Evolutionary conservation across 2,329 filamentous ascomycete genomes (phyloP).

Genomic region (Ceratocystis colombiana): DNA sequence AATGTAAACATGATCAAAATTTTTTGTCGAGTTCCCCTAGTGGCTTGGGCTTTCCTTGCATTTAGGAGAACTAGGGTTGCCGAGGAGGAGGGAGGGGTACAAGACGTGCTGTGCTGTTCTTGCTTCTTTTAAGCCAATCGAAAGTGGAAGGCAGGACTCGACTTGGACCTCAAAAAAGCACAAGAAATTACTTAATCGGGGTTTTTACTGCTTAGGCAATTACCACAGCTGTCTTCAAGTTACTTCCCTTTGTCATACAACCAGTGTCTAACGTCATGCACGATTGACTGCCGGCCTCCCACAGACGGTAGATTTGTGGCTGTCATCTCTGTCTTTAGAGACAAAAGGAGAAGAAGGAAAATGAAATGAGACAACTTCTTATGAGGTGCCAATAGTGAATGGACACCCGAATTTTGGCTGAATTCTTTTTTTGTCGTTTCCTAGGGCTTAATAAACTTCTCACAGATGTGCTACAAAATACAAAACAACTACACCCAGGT

Average conservation of each 20-base stretch:
- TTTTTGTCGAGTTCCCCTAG: background rate
- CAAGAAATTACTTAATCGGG: slow-evolving; percentile 7
- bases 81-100: no score
- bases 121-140: background rate
- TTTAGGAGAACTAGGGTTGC: background rate
- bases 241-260: background rate
- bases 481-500: no score
- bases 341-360: background rate
- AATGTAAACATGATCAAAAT: slow-evolving; percentile 15
- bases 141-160: background rate
- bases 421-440: background rate
- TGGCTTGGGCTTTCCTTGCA: background rate
- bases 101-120: background rate
- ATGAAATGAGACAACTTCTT: slow-evolving; percentile 4
- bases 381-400: background rate
- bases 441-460: no score
- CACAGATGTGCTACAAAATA: no score
- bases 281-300: slow-evolving; percentile 4
- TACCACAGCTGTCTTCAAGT: background rate
- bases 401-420: background rate
- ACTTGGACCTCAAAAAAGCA: background rate
- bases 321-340: background rate
- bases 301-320: slow-evolving; percentile 6
- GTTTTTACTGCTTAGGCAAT: background rate
- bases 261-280: background rate